phyloP scores from a whole-genome alignment of 257 asterid species.

The Solanum lycopersicoides region DNA sequence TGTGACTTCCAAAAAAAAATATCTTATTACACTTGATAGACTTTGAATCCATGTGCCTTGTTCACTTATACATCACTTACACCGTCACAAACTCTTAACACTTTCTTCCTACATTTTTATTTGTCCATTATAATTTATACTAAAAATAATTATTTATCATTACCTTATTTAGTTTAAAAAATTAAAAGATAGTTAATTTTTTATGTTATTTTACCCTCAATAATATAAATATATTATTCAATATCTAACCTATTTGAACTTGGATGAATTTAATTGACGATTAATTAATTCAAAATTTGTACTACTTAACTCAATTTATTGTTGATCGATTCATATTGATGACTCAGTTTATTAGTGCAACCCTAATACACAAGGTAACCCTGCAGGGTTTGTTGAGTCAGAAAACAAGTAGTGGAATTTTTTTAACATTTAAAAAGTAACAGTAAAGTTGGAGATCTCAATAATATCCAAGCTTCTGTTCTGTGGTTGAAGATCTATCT shows the following conservation, averaged over 20 bases:
- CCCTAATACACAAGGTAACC: neutral
- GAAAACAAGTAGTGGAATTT: neutral
- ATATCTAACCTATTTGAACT: neutral
- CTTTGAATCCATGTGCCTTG: neutral
- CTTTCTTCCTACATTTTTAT: too few relatives aligned
- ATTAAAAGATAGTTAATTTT: too few relatives aligned
- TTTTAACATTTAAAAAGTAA: neutral
- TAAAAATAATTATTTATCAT: fast-evolving
- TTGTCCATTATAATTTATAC: too few relatives aligned
- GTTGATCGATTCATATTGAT: neutral
- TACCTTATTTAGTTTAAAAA: too few relatives aligned
- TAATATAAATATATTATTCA: too few relatives aligned
- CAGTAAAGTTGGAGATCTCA: slow-evolving; percentile 11
- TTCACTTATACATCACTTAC: neutral
- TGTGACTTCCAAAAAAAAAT: neutral
- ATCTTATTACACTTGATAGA: neutral
- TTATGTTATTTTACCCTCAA: too few relatives aligned
- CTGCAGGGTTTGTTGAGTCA: neutral
- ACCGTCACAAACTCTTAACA: neutral
- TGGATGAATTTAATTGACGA: neutral
- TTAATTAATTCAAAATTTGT: neutral
- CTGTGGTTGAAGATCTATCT: slow-evolving; percentile 16
- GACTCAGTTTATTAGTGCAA: neutral
- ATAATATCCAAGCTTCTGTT: neutral
- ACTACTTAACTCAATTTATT: neutral